Evolutionary conservation across 2,329 filamentous ascomycete species (phyloP), one percentile per base, ranked within the genome.

Genomic region (Teratosphaeria zuluensis): DNA sequence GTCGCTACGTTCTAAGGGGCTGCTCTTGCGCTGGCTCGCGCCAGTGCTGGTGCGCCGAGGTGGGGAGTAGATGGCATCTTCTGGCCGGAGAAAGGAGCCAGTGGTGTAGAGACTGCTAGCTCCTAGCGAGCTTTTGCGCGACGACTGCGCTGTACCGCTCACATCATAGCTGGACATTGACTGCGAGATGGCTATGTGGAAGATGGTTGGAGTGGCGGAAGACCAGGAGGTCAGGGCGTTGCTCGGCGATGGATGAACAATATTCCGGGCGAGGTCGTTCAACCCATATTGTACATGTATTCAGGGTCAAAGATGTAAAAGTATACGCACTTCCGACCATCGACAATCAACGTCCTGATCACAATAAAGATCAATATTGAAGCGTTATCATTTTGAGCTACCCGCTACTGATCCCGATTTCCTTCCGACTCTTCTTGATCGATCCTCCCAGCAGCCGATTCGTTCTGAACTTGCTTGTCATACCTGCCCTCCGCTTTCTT

Each of bases 41-140:
- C 33, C 33, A 35, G 16, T 48, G 42, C 19, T 48, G 42, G 42
- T 19, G 48, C 69, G 72, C 57, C 84, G 81, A 4, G 85, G 84
- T 42, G 86, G 83, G 1, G 85, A 84, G 16, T 80, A 81, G 74
- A 90, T 89, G 58, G 90, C 90, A 82, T 95, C 90, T 76, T 92
- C 88, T 16, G 90, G 90, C 3, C 89, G 87, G 51, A 95, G 84
- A 14, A 53, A 53, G 9, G 28, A 31, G 52, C 53, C 48, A 21
- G 53, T 57, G 14, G 33, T 12, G 42, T 59, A 54, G 7, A 56
- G 55, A 11, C 48, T 38, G 19, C 60, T 61, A 2, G 61, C 58
- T 30, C 61, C 60, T 3, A 62, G 42, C 16, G 64, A 66, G 54
- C 62, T 64, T 12, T 62, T 53, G 32, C 61, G 63, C 1, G 64